Percentiles rank a stretch among this genome's conserved stretches.
These are phyloP conservation scores for Austroboletus niveus DNA, from an alignment of 1,284 basidiomycete species.

Conservation along the genomic window DNA sequence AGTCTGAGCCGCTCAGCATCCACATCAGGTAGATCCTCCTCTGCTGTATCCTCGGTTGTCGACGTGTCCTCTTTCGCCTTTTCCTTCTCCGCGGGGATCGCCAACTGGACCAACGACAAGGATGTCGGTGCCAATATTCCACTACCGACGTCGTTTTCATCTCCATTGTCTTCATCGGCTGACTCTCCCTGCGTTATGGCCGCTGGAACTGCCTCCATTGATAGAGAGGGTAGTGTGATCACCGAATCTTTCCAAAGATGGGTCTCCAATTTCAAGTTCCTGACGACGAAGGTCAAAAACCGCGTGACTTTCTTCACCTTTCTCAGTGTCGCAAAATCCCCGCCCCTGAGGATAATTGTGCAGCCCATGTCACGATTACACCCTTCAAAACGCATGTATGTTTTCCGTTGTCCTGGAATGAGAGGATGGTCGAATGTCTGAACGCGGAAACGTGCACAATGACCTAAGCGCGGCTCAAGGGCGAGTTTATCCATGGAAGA, in stretches of 20 bases:
- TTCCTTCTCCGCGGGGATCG: constrained; percentile 26
- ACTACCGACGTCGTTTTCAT: constrained; percentile 16
- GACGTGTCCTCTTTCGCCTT: constrained; percentile 16
- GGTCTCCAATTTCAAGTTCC: constrained; percentile 92
- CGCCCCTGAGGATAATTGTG: constrained; percentile 92
- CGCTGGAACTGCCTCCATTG: constrained; percentile 60
- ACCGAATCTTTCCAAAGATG: constrained; percentile 94
- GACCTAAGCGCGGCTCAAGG: constrained; percentile 86
- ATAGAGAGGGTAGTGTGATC: constrained; percentile 72
- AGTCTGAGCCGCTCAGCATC: constrained; percentile 67
- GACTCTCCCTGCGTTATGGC: constrained; percentile 24
- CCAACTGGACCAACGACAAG: constrained; percentile 30
- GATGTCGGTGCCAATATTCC: constrained; percentile 27
- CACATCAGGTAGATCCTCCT: constrained; percentile 62
- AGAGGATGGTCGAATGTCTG: constrained; percentile 94
- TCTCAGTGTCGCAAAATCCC: constrained; percentile 72
- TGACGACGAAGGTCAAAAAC: constrained; percentile 89
- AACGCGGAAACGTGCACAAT: constrained; percentile 85
- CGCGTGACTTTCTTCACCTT: constrained; percentile 91
- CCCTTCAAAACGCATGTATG: constrained; percentile 97
- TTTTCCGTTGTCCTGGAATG: constrained; percentile 90
- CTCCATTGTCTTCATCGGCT: constrained; percentile 9
- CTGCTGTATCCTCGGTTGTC: constrained; percentile 26
- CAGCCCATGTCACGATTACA: constrained; percentile 91
- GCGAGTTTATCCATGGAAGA: constrained; percentile 95